Base-by-base conservation (phyloP, 75 land plant species). In the Cryptomeria japonica region DNA sequence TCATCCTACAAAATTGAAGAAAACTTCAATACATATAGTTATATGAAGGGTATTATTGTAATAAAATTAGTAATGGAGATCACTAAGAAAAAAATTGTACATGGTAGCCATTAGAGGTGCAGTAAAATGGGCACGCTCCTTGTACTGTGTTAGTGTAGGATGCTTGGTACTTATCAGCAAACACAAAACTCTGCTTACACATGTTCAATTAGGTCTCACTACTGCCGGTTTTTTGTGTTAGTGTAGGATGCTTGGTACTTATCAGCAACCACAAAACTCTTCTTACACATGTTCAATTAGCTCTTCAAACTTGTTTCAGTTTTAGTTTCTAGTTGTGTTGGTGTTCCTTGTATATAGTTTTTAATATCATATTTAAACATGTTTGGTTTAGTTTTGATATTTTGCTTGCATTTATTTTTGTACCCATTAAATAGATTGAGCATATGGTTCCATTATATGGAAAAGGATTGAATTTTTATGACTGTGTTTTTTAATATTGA, bases 101-200 rank as follows among this genome's bases (percentile, higher is more conserved):
- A 93, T 92, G 87, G 89, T 93, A 98, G 8, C 99, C 99, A 53
- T 93, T 91, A 41, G 90, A 91, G 87, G 91, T 93, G 84, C 98
- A 95, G 96, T 98, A 98, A 89, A 92, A 98, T 25, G 99, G 99
- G 87, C 98, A 96, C 10, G 89, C 93, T 31, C 84, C 93, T 83
- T 34, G 2, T 16, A 89, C 83, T 6, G 32, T 42, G 70, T 41
- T 64, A 56, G 88, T 91, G 75, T 87, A 91, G 42, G 90, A 51
- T 72, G 87, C 92, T 55, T 87, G 37, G 61, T 86, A 90, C 16
- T 34, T 86, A 55, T 91, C 87, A 7, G 92, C 92, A 85, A 91
- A 91, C 13, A 77, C 44, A 58, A 91, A 91, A 46, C 88, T 85
- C 86, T 84, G 86, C 39, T 47, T 78, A 22, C 42, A 77, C 61